Conservation (phyloP, 176 grass and related monocot genomes). For the Zizania latifolia region DNA sequence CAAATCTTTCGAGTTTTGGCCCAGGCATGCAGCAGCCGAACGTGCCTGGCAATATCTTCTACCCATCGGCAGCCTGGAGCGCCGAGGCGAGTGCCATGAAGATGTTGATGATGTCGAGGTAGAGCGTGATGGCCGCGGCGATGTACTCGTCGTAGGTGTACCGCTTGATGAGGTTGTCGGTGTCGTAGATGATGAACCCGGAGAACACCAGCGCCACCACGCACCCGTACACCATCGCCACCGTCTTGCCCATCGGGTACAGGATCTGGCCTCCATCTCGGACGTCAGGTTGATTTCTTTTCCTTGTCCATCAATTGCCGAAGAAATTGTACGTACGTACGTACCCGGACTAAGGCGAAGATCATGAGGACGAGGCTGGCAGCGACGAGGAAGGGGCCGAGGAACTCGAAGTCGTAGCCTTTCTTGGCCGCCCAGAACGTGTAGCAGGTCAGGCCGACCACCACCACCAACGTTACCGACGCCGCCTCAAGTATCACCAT, state of each 20-base stretch:
- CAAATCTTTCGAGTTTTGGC: no score
- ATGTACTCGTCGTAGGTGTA: constrained; percentile 87
- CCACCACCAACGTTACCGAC: constrained; percentile 49
- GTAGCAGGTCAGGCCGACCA: constrained; percentile 61
- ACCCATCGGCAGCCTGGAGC: constrained; percentile 36
- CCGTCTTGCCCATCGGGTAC: constrained; percentile 64
- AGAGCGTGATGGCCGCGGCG: constrained; percentile 62
- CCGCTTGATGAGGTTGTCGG: constrained; percentile 83
- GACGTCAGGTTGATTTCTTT: no score
- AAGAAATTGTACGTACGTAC: no score
- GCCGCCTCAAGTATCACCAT: constrained; percentile 59
- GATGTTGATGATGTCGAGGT: constrained; percentile 82
- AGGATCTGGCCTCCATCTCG: no score
- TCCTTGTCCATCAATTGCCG: no score
- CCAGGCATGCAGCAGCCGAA: background rate
- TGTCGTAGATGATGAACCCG: constrained; percentile 91
- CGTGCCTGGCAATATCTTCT: background rate
- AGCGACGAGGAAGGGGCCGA: constrained; percentile 65
- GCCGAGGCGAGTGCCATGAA: constrained; percentile 55
- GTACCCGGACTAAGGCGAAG: constrained; percentile 43
- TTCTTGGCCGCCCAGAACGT: constrained; percentile 82
- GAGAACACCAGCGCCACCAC: constrained; percentile 72
- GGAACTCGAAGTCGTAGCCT: constrained; percentile 80
- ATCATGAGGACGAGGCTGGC: constrained; percentile 51
- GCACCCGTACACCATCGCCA: constrained; percentile 62